Percentiles rank a stretch among this genome's conserved stretches.
Conservation (phyloP, 768 basidiomycete genomes). For the Hydnum rufescens region DNA sequence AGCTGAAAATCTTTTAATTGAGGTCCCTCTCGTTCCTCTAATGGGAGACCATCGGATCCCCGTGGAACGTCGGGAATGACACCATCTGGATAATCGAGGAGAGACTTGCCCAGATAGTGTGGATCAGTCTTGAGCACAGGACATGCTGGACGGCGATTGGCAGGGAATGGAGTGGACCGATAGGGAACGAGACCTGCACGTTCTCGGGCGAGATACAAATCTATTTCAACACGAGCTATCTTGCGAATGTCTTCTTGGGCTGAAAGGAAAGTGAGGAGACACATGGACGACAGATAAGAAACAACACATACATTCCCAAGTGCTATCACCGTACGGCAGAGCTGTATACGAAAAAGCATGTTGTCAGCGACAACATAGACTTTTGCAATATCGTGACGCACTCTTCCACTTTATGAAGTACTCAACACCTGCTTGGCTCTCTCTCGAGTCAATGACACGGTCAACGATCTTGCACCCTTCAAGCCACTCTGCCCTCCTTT, state of each 20-base stretch:
- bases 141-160: constrained; percentile 55
- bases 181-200: constrained; percentile 6
- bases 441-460: constrained; percentile 60
- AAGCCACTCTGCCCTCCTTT: constrained; percentile 76
- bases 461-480: constrained; percentile 86
- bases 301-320: constrained; percentile 59
- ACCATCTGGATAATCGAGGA: constrained; percentile 2
- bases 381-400: constrained; percentile 3
- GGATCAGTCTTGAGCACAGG: constrained; percentile 75
- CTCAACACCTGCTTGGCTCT: constrained; percentile 40
- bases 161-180: constrained; percentile 28
- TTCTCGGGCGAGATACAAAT: constrained; percentile 7
- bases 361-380: constrained; percentile 2
- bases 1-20: constrained; percentile 81
- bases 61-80: neutral
- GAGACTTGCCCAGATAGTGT: constrained; percentile 6
- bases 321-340: constrained; percentile 33
- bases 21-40: constrained; percentile 24
- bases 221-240: constrained; percentile 8
- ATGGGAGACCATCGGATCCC: neutral
- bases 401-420: constrained; percentile 97
- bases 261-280: constrained; percentile 4
- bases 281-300: neutral
- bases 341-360: constrained; percentile 4
- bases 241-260: constrained; percentile 6